A percentile compares a stretch with the other conserved stretches of the same genome.
These are phyloP conservation scores for Pachyrhizus erosus DNA, from an alignment of 306 rosid species.

Conservation along the genomic window DNA sequence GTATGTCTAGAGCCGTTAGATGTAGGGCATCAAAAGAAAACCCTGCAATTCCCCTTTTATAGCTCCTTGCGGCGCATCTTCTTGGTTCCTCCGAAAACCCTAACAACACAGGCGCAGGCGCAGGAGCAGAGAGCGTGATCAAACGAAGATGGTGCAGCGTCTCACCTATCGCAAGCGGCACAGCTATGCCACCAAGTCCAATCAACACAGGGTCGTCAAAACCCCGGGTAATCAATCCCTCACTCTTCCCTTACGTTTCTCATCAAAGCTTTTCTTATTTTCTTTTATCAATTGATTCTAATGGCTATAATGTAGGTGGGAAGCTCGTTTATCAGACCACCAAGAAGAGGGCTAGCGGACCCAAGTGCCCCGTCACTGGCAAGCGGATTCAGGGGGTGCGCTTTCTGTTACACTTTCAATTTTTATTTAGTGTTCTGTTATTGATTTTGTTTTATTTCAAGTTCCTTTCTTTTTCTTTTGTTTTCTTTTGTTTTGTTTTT, in stretches of 20 bases:
- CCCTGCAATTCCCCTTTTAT: not conserved
- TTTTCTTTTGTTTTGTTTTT: not conserved
- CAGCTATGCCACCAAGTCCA: constrained; percentile 83
- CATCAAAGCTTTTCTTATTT: not conserved
- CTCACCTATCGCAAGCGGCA: constrained; percentile 72
- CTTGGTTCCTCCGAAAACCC: constrained; percentile 49
- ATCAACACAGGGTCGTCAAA: constrained; percentile 75
- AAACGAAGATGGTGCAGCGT: constrained; percentile 75
- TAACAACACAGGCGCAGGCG: not conserved
- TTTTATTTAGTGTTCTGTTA: not conserved
- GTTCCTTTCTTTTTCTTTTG: too few relatives aligned
- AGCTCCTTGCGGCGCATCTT: not conserved
- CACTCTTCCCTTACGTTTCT: not conserved
- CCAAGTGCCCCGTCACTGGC: constrained; percentile 83
- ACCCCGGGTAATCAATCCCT: constrained; percentile 59
- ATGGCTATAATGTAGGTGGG: constrained; percentile 56
- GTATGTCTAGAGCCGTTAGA: constrained; percentile 28
- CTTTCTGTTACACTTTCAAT: not conserved
- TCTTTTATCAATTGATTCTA: not conserved
- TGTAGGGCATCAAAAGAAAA: constrained; percentile 41
- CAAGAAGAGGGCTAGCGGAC: constrained; percentile 83
- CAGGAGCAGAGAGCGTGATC: not conserved
- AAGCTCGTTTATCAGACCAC: constrained; percentile 76
- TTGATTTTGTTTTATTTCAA: not conserved
- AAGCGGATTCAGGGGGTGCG: constrained; percentile 83